Evolutionary conservation across 139 green algal genomes (phyloP).

Genomic region (Mesotaenium endlicherianum): DNA sequence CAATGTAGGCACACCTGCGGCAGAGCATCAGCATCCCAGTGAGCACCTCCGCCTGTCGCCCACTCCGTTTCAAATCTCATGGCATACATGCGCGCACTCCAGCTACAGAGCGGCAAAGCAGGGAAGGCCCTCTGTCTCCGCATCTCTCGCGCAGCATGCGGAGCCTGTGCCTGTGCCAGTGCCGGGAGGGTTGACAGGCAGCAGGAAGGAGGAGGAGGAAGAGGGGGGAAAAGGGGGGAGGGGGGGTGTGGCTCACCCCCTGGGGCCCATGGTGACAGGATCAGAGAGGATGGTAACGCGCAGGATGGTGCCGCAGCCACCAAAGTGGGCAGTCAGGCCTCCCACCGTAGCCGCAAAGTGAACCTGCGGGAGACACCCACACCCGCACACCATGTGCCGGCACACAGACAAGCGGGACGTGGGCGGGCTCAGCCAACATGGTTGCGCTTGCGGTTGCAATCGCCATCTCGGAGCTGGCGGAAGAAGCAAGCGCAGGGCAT

Average conservation of each 20-base stretch:
- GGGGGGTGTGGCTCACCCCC: not conserved
- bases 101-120: too few species aligned
- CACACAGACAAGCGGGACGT: too few species aligned
- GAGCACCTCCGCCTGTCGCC: not conserved
- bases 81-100: too few species aligned
- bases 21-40: not conserved
- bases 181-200: not conserved
- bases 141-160: not conserved
- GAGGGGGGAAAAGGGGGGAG: not conserved
- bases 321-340: not conserved
- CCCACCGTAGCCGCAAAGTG: conserved; percentile 23
- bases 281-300: not conserved
- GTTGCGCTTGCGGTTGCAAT: too few species aligned
- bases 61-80: not conserved
- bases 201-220: not conserved
- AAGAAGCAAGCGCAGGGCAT: too few species aligned
- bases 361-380: too few species aligned
- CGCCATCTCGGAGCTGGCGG: too few species aligned
- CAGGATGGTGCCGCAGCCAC: not conserved
- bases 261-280: not conserved
- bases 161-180: not conserved
- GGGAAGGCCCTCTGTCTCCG: not conserved
- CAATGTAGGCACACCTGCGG: conserved; percentile 10
- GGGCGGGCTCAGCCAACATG: too few species aligned
- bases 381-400: too few species aligned